phyloP scores from a whole-genome alignment of 257 asterid genomes.

The Echites panduratus region DNA sequence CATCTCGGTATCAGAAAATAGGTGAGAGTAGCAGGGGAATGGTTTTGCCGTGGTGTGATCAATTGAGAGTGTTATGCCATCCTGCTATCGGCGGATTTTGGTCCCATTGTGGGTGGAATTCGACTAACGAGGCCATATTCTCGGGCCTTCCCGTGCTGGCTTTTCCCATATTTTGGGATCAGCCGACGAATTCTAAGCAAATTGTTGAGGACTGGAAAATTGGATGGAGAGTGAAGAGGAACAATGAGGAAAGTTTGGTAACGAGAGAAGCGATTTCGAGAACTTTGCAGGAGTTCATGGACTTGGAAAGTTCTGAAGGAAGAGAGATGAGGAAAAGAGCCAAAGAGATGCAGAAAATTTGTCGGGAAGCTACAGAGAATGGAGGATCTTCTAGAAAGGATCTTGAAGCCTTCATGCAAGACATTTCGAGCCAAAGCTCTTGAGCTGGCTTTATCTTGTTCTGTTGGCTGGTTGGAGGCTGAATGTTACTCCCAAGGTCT shows the following conservation, averaged over 20 bases:
- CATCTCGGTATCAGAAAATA: background rate
- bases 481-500: conserved; percentile 24
- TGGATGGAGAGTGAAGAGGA: conserved; percentile 47
- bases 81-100: conserved; percentile 53
- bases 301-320: conserved; percentile 35
- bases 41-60: conserved; percentile 65
- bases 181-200: conserved; percentile 38
- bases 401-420: conserved; percentile 29
- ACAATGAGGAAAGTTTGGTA: conserved; percentile 21
- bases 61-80: conserved; percentile 45
- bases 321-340: conserved; percentile 35
- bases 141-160: conserved; percentile 51
- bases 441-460: background rate
- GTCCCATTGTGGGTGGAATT: conserved; percentile 82
- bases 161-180: conserved; percentile 50
- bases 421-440: background rate
- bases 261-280: conserved; percentile 27
- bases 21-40: conserved; percentile 27
- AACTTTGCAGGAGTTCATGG: conserved; percentile 38
- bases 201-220: conserved; percentile 54
- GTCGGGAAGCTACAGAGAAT: conserved; percentile 29
- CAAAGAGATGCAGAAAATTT: conserved; percentile 23
- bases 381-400: conserved; percentile 38
- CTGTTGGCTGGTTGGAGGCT: conserved; percentile 8
- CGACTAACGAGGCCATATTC: conserved; percentile 42